phyloP scores from a whole-genome alignment of 2,329 filamentous ascomycete genomes.

The Fusarium albosuccineum region DNA sequence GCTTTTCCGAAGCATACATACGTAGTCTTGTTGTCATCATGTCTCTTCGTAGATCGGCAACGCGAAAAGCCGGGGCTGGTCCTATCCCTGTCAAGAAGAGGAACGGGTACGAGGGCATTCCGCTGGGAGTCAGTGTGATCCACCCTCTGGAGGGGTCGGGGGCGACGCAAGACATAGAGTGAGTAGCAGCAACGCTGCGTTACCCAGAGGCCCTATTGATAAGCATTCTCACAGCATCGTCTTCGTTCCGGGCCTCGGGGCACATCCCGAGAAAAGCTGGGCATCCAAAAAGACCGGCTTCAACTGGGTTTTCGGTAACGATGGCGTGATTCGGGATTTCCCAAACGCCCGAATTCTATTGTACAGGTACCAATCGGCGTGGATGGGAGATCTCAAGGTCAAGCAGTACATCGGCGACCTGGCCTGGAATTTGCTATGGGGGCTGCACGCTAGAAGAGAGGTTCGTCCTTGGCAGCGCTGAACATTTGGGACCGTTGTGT shows the following conservation, averaged over 20 bases:
- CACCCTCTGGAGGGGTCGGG: slow-evolving; percentile 47
- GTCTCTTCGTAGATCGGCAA: slow-evolving; percentile 29
- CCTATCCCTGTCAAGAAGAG: slow-evolving; percentile 39
- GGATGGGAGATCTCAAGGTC: slow-evolving; percentile 56
- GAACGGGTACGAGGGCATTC: slow-evolving; percentile 53
- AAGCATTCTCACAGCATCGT: slow-evolving; percentile 50
- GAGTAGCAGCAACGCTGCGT: slow-evolving; percentile 3
- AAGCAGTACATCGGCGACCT: slow-evolving; percentile 57
- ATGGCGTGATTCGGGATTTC: slow-evolving; percentile 55
- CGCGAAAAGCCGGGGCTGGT: slow-evolving; percentile 28
- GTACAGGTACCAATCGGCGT: slow-evolving; percentile 58
- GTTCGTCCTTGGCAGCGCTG: slow-evolving; percentile 33
- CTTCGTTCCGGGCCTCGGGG: slow-evolving; percentile 57
- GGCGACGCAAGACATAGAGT: slow-evolving; percentile 52
- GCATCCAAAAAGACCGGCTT: slow-evolving; percentile 53
- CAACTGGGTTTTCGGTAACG: slow-evolving; percentile 54
- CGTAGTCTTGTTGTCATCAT: slow-evolving; percentile 2
- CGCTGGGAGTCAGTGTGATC: slow-evolving; percentile 56
- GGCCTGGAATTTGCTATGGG: slow-evolving; percentile 53
- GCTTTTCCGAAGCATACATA: not conserved
- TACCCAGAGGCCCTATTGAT: not conserved
- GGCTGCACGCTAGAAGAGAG: slow-evolving; percentile 52
- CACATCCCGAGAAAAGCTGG: slow-evolving; percentile 56
- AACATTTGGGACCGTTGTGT: not conserved
- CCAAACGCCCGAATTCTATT: slow-evolving; percentile 56